Conservation (phyloP, 148 eudicot genomes). For the Cornus controversa region DNA sequence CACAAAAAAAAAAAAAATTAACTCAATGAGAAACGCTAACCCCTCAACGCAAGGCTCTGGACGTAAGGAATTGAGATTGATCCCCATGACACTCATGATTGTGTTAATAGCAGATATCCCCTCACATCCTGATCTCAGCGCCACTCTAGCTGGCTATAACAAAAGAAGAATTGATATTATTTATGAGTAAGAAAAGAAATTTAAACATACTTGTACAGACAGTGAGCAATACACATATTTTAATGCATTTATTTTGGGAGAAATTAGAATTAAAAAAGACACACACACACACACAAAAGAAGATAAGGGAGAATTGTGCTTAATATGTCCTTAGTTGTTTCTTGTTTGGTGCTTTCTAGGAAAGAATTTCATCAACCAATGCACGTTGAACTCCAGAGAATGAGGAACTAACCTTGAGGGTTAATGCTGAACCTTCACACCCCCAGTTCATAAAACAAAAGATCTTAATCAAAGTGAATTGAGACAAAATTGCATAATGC, state of each 20-base stretch:
- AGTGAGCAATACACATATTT: neutral
- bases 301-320: neutral
- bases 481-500: neutral
- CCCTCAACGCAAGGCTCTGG: conserved; percentile 99
- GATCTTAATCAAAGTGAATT: neutral
- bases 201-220: neutral
- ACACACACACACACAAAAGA: too few species aligned
- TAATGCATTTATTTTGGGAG: neutral
- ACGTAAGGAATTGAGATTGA: conserved; percentile 81
- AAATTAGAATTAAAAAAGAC: too few species aligned
- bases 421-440: too few species aligned
- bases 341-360: neutral
- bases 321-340: neutral
- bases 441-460: neutral
- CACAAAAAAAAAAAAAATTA: neutral
- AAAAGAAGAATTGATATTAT: neutral
- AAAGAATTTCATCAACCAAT: neutral
- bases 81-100: conserved; percentile 97
- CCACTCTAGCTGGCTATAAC: conserved; percentile 82
- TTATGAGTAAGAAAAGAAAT: neutral
- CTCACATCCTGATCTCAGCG: conserved; percentile 84
- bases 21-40: conserved; percentile 38
- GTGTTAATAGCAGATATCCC: conserved; percentile 95
- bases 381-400: too few species aligned
- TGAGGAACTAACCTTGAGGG: neutral